Percentiles rank a stretch among this genome's conserved stretches.
Evolutionary conservation across 257 asterid species (phyloP).

Genomic region (Solanum ahanhuiri): DNA sequence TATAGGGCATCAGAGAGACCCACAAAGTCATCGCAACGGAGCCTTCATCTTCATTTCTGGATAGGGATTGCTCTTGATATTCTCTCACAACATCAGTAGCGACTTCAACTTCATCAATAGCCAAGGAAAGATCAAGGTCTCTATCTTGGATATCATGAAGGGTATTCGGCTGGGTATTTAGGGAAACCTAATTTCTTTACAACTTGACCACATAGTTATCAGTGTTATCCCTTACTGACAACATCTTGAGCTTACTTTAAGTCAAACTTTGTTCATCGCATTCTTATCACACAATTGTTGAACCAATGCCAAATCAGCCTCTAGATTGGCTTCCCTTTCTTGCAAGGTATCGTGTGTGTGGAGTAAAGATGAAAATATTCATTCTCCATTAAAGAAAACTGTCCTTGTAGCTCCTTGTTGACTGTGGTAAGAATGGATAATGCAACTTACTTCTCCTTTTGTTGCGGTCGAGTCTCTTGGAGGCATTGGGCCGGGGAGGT

Average conservation of each 20-base stretch:
- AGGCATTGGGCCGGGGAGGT: neutral
- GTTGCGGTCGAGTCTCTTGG: neutral
- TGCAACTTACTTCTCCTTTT: neutral
- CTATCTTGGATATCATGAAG: neutral
- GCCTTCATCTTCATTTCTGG: neutral
- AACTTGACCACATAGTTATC: neutral
- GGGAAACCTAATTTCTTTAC: neutral
- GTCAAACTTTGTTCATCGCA: neutral
- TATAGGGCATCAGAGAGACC: too few species aligned
- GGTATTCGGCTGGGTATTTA: neutral
- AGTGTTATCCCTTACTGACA: neutral
- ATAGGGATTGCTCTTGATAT: neutral
- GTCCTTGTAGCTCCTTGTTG: neutral
- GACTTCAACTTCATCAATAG: neutral
- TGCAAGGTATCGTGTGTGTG: neutral
- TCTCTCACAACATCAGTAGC: neutral
- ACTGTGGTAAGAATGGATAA: neutral
- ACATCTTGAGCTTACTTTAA: neutral
- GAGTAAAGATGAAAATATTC: neutral
- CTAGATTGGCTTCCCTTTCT: neutral
- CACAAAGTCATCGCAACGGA: neutral
- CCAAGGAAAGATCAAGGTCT: neutral
- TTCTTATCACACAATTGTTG: neutral
- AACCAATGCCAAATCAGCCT: neutral
- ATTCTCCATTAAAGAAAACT: too few species aligned